A percentile compares a stretch with the other conserved stretches of the same genome.
Evolutionary conservation across 805 yeast species (phyloP).

Genomic region (Pichia insulana): DNA sequence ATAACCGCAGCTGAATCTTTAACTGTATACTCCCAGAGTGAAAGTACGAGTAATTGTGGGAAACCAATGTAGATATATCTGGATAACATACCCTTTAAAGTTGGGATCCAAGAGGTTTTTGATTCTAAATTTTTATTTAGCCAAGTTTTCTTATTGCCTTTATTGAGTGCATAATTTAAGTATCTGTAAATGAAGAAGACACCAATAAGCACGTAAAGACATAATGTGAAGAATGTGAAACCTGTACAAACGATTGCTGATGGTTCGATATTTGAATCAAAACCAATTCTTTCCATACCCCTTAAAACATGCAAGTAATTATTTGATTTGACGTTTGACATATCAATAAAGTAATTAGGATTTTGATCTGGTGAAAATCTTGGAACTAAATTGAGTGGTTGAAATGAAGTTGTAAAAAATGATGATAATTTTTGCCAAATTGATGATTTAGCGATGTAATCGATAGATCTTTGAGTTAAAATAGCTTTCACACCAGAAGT

Average conservation of each 20-base stretch:
- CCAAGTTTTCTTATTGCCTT: conserved; percentile 21
- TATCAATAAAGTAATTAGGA: conserved; percentile 6
- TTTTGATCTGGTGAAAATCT: background rate
- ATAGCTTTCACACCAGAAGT: conserved; percentile 55
- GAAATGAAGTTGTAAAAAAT: conserved; percentile 16
- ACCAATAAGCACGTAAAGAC: conserved; percentile 64
- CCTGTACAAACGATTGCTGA: conserved; percentile 82
- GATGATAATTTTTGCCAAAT: conserved; percentile 12
- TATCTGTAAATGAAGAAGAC: conserved; percentile 46
- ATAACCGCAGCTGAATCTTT: conserved; percentile 84
- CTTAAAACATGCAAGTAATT: conserved; percentile 58
- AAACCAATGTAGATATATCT: conserved; percentile 80
- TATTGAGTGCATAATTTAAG: conserved; percentile 31
- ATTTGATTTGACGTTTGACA: conserved; percentile 41
- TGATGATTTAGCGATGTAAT: conserved; percentile 14
- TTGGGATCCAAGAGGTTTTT: conserved; percentile 47
- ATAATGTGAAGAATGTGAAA: conserved; percentile 72
- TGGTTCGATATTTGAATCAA: conserved; percentile 65
- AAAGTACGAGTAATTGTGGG: conserved; percentile 67
- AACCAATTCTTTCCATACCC: conserved; percentile 83
- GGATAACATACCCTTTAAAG: conserved; percentile 71
- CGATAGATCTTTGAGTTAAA: conserved; percentile 53
- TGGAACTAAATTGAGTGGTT: background rate
- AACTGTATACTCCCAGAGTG: conserved; percentile 80
- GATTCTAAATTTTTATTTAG: conserved; percentile 17